Conservation (phyloP, 768 basidiomycete genomes). For the Plicaturopsis crispa region DNA sequence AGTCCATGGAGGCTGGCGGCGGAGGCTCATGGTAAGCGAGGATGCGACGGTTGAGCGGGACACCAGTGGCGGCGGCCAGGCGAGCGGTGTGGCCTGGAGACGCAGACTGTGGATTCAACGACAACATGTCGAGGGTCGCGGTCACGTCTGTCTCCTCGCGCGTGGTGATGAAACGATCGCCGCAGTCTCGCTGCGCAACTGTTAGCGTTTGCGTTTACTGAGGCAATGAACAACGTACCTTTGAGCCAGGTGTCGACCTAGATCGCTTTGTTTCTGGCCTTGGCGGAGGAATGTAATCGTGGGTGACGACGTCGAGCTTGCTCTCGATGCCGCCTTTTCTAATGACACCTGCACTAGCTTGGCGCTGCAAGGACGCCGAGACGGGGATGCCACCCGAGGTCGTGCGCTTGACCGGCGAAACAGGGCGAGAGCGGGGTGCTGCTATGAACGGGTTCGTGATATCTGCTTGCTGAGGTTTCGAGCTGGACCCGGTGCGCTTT, state of each 20-base stretch:
- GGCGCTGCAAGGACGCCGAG: constrained; percentile 48
- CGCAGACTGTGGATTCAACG: constrained; percentile 45
- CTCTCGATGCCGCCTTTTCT: constrained; percentile 74
- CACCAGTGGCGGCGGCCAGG: constrained; percentile 66
- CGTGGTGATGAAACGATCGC: constrained; percentile 70
- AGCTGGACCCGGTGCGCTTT: constrained; percentile 7
- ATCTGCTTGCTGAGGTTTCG: constrained; percentile 35
- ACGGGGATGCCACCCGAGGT: constrained; percentile 38
- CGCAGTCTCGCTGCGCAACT: too few species aligned
- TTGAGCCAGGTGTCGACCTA: constrained; percentile 65
- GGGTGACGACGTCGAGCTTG: constrained; percentile 67
- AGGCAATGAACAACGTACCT: constrained; percentile 24
- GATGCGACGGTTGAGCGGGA: constrained; percentile 74
- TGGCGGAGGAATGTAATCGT: constrained; percentile 67
- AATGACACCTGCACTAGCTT: constrained; percentile 63
- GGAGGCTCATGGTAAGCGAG: constrained; percentile 87
- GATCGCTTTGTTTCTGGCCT: constrained; percentile 63
- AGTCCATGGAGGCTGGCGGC: constrained; percentile 69
- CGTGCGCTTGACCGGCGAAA: constrained; percentile 61
- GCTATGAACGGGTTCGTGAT: constrained; percentile 59
- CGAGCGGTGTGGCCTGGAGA: constrained; percentile 78
- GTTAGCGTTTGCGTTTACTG: constrained; percentile 21
- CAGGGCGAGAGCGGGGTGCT: constrained; percentile 35
- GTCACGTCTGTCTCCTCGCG: constrained; percentile 47
- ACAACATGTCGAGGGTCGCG: constrained; percentile 57